Percentiles rank a stretch among this genome's conserved stretches.
Conservation (phyloP, 495 filamentous ascomycete genomes). For the Delitschia confertaspora region DNA sequence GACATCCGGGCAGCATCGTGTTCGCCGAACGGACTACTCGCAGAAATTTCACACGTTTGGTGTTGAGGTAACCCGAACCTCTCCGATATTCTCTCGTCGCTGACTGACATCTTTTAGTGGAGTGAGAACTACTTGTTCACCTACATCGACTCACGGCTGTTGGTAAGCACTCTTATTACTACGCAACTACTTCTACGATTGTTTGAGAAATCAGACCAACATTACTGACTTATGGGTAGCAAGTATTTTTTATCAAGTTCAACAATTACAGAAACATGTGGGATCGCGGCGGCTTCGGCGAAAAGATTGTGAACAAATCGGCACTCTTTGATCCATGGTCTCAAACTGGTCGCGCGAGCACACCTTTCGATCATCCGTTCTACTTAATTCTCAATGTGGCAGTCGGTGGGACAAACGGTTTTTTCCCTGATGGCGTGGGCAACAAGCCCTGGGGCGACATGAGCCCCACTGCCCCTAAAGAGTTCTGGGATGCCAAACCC, state of each 20-base stretch:
- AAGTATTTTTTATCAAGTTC: conserved; percentile 30
- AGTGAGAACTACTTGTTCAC: conserved; percentile 29
- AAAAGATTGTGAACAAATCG: conserved; percentile 18
- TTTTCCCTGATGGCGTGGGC: conserved; percentile 22
- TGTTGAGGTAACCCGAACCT: conserved; percentile 17
- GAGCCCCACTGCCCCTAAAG: conserved; percentile 15
- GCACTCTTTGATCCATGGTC: conserved; percentile 25
- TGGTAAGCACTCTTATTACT: conserved; percentile 12
- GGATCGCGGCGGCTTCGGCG: conserved; percentile 19
- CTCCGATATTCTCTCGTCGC: too few relatives aligned
- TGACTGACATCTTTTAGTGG: conserved; percentile 18
- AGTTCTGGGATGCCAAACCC: conserved; percentile 23
- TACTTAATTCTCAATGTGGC: conserved; percentile 29
- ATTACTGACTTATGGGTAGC: conserved; percentile 10
- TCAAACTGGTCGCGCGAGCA: conserved; percentile 19
- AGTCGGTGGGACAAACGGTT: conserved; percentile 24
- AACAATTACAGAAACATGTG: conserved; percentile 22
- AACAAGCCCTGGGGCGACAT: conserved; percentile 29
- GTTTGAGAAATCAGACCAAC: too few relatives aligned
- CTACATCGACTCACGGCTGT: conserved; percentile 27
- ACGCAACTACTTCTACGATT: neutral
- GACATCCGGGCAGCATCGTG: conserved; percentile 18
- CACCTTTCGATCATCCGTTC: conserved; percentile 26
- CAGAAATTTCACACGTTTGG: conserved; percentile 27
- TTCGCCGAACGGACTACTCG: conserved; percentile 25